A percentile compares a stretch with the other conserved stretches of the same genome.
Conservation (phyloP, 306 rosid genomes). For the Cucumis melo region DNA sequence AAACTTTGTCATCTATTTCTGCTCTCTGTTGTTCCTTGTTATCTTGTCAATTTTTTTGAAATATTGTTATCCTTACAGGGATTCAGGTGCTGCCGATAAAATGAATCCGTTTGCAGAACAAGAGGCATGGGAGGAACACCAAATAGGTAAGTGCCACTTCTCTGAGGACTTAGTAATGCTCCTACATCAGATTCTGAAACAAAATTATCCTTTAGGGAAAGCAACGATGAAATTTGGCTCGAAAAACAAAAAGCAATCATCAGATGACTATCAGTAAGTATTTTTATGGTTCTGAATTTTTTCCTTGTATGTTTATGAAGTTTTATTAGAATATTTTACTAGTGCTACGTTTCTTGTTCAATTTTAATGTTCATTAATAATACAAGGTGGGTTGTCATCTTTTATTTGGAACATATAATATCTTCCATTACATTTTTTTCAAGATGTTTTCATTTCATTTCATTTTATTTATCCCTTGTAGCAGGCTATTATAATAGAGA, state of each 20-base stretch:
- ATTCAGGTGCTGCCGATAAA: slow-evolving; percentile 57
- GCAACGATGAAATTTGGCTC: slow-evolving; percentile 75
- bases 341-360: background rate
- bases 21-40: background rate
- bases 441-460: background rate
- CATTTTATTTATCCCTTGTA: background rate
- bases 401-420: background rate
- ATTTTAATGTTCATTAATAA: background rate
- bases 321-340: background rate
- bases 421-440: background rate
- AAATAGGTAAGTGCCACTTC: slow-evolving; percentile 40
- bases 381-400: background rate
- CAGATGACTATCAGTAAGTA: slow-evolving; percentile 86
- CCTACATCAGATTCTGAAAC: background rate
- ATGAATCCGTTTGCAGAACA: slow-evolving; percentile 90
- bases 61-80: slow-evolving; percentile 25
- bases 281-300: background rate
- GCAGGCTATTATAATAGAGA: background rate
- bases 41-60: slow-evolving; percentile 1
- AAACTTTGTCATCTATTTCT: background rate
- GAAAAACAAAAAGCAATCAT: slow-evolving; percentile 59
- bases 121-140: slow-evolving; percentile 99
- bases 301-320: background rate
- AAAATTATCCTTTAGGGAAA: slow-evolving; percentile 42
- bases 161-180: background rate